Conservation (phyloP, 495 filamentous ascomycete species). For the Xylaria castorea region DNA sequence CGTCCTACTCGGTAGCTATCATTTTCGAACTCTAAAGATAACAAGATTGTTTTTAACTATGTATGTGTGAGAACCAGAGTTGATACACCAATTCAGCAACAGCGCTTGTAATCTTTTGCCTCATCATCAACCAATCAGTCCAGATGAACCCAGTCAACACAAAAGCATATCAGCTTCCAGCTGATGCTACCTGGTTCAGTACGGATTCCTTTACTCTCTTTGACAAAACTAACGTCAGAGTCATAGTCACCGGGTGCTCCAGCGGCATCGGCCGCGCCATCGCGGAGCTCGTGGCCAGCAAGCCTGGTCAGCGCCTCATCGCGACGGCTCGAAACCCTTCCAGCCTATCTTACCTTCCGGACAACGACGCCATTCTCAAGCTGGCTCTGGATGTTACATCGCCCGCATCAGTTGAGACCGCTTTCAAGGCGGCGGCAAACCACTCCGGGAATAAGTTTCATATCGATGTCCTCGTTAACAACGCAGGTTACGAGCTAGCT, state of each 20-base stretch:
- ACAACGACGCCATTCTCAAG: slow-evolving; percentile 46
- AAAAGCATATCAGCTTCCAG: slow-evolving; percentile 47
- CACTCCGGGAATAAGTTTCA: slow-evolving; percentile 42
- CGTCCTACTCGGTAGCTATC: background rate
- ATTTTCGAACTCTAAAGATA: background rate
- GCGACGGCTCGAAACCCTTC: slow-evolving; percentile 49
- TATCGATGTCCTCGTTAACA: slow-evolving; percentile 62
- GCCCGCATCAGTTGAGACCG: slow-evolving; percentile 43
- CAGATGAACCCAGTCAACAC: slow-evolving; percentile 42
- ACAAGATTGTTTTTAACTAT: background rate
- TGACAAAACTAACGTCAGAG: background rate
- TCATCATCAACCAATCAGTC: background rate
- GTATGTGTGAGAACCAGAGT: background rate
- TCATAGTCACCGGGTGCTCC: slow-evolving; percentile 54
- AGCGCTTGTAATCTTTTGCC: background rate
- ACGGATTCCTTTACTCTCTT: slow-evolving; percentile 23
- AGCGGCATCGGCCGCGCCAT: slow-evolving; percentile 52
- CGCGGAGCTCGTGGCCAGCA: slow-evolving; percentile 42
- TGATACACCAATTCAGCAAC: background rate
- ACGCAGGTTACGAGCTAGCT: slow-evolving; percentile 55
- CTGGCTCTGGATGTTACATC: slow-evolving; percentile 52
- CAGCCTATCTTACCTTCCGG: slow-evolving; percentile 48
- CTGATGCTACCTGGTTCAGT: slow-evolving; percentile 56
- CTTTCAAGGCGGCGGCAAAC: slow-evolving; percentile 42
- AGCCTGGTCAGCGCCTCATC: slow-evolving; percentile 50